phyloP scores from a whole-genome alignment of 2,329 filamentous ascomycete genomes.

The Ophiosphaerella herpotricha region DNA sequence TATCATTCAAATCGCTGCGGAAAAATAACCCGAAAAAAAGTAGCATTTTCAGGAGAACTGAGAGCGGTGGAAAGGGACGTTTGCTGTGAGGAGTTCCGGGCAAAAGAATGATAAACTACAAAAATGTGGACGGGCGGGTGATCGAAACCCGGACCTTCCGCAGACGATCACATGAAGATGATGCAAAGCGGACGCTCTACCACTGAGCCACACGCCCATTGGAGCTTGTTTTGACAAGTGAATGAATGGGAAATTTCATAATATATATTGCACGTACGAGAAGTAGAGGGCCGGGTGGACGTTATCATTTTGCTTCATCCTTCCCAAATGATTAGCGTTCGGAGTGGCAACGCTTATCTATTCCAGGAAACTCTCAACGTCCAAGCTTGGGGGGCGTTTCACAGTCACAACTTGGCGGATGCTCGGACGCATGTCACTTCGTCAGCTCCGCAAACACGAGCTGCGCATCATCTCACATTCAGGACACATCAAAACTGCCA shows the following conservation, averaged over 20 bases:
- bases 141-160: slow-evolving; percentile 13
- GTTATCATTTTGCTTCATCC: no score
- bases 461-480: slow-evolving; percentile 17
- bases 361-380: no score
- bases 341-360: no score
- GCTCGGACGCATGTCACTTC: slow-evolving; percentile 20
- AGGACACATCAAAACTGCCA: slow-evolving; percentile 13
- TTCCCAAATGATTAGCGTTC: no score
- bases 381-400: neutral
- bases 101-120: neutral
- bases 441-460: slow-evolving; percentile 25
- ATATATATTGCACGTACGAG: no score
- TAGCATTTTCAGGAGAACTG: no score
- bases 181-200: slow-evolving; percentile 49
- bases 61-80: no score
- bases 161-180: neutral
- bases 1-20: no score
- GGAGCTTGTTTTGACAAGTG: neutral
- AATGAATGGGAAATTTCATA: neutral
- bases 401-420: slow-evolving; percentile 27
- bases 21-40: no score
- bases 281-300: no score
- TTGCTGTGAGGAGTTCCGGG: no score
- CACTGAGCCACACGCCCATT: slow-evolving; percentile 44
- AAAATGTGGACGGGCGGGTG: slow-evolving; percentile 10